phyloP scores from a whole-genome alignment of 208 protist genomes.

The Lotmaria passim region DNA sequence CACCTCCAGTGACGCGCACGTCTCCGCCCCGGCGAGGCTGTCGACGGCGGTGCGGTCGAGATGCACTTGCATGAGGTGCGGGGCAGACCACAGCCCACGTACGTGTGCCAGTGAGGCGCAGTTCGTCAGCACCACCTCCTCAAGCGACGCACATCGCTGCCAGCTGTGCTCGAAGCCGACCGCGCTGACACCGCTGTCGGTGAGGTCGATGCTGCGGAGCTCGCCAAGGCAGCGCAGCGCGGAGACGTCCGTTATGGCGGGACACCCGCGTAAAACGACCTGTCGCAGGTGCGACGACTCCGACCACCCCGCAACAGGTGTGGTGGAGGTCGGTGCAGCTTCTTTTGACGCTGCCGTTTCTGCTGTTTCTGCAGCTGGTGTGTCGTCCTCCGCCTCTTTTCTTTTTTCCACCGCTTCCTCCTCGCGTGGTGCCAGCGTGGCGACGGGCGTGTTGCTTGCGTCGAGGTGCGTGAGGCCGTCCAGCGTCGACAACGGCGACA shows the following conservation, averaged over 20 bases:
- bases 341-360: too few species aligned
- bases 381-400: neutral
- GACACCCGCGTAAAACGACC: conserved; percentile 36
- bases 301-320: conserved; percentile 9
- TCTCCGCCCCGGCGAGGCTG: neutral
- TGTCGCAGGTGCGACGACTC: conserved; percentile 21
- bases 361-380: too few species aligned
- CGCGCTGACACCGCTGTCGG: conserved; percentile 23
- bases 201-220: conserved; percentile 37
- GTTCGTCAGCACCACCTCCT: conserved; percentile 11
- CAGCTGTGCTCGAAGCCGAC: conserved; percentile 20
- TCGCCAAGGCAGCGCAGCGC: conserved; percentile 28
- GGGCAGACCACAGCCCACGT: conserved; percentile 13
- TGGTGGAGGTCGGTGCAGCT: too few species aligned
- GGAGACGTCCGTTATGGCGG: conserved; percentile 31
- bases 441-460: conserved; percentile 13
- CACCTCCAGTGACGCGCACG: conserved; percentile 22
- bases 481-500: conserved; percentile 10
- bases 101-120: conserved; percentile 15
- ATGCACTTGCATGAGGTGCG: conserved; percentile 24
- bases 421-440: neutral
- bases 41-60: conserved; percentile 10
- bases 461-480: conserved; percentile 26
- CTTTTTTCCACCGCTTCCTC: neutral
- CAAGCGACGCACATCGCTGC: conserved; percentile 17